These are phyloP conservation scores for Geotrichum fermentans DNA, from an alignment of 1,139 yeast species.

Conservation along the genomic window DNA sequence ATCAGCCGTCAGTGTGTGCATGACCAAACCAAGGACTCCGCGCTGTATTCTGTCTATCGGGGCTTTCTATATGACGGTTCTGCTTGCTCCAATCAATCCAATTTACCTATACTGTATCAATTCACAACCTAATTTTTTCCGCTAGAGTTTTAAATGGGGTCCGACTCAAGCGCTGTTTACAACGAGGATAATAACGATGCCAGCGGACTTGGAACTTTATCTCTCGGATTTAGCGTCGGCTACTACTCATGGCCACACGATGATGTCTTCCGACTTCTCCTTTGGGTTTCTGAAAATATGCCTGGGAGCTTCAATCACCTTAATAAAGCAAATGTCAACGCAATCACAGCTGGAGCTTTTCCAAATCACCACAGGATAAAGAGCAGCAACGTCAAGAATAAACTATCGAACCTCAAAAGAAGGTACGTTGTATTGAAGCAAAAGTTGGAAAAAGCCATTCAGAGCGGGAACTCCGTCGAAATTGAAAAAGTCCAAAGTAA, in stretches of 20 bases:
- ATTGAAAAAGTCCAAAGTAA: constrained; percentile 9
- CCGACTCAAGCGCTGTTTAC: constrained; percentile 6
- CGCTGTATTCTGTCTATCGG: no score
- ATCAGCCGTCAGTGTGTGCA: no score
- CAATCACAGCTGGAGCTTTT: constrained; percentile 14
- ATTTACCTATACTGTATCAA: not conserved
- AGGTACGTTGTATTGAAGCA: constrained; percentile 9
- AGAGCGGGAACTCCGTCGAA: not conserved
- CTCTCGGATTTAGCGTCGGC: constrained; percentile 8
- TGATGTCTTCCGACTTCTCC: constrained; percentile 11
- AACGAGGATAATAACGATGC: not conserved
- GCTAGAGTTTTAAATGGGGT: constrained; percentile 8
- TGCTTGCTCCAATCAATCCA: not conserved
- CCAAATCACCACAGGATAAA: constrained; percentile 13
- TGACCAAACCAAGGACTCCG: no score
- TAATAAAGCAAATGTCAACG: constrained; percentile 11
- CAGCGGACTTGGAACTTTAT: not conserved
- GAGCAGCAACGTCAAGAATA: constrained; percentile 15
- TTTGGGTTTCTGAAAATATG: constrained; percentile 12
- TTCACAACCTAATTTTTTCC: no score
- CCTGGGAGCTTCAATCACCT: constrained; percentile 17
- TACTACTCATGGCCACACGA: constrained; percentile 16
- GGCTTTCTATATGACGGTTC: no score
- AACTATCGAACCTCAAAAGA: constrained; percentile 14
- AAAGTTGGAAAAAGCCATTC: constrained; percentile 6